Base-by-base conservation (phyloP, 345 rosid genomes). In the Sapria himalayana region DNA sequence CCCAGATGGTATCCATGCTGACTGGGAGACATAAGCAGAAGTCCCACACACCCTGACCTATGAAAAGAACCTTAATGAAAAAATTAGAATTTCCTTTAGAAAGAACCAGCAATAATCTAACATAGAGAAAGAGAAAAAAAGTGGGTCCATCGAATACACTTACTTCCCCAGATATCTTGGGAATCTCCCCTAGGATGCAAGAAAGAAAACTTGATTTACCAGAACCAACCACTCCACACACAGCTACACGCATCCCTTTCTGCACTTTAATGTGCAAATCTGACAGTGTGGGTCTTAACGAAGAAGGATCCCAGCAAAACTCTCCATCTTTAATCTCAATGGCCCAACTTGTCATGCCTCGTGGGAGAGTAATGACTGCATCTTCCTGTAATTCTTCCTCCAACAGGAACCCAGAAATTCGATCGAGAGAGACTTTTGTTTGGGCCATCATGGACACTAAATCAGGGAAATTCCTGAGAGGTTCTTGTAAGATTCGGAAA, bases 1-100 rank as follows among this genome's bases (percentile, higher is more conserved):
- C 65, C 99, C 95, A 46, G 99, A 80, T 55, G 79, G 99, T 67
- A 91, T 91, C 99, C 99, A 91, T 52, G 99, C 93, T 40, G 99
- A 91, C 55, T 91, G 95, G 39, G 92, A 72, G 46, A 91, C 99
- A 68, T 91, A 91, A 51, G 95, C 99, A 56, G 93, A 71, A 54
- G 77, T 58, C 54, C 99, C 95, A 57, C 93, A 84, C 39, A 84
- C 54, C 66, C 79, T 75, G 39, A 89, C 98, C 98, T 89, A 40
- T 22, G 22, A 52, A 54, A 48, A 16, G 36, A 55, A 39, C 33
- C 50, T 32, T 29, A 21, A 49, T 37, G 25, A 41, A 53, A 27
- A 41, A 18, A 7, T 19, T 10, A 27, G 37, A 18, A 60, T 40
- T 19, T 29, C 20, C 24, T 45, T 35, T 46, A 42, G 37, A 9